These are phyloP conservation scores for Parmelia sp. DNA, from an alignment of 495 filamentous ascomycete genomes.

Conservation along the genomic window DNA sequence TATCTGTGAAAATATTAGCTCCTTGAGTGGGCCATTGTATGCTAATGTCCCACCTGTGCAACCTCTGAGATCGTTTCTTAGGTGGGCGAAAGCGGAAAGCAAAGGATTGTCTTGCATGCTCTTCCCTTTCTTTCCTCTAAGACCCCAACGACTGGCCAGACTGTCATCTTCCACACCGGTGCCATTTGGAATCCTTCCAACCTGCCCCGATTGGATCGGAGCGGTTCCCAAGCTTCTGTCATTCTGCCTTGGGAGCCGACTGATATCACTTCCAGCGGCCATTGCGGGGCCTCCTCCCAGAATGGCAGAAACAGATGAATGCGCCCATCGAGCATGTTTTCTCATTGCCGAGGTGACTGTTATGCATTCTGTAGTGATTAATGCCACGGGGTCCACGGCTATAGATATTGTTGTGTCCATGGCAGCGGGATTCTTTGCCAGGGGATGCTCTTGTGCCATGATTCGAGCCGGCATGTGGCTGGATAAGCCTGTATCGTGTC, in stretches of 20 bases:
- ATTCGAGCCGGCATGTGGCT: constrained; percentile 1
- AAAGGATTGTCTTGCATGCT: constrained; percentile 98
- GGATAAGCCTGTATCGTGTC: not conserved
- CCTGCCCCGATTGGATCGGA: not conserved
- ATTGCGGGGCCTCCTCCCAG: constrained; percentile 63
- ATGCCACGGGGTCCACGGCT: constrained; percentile 85
- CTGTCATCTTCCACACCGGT: constrained; percentile 45
- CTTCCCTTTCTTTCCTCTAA: constrained; percentile 94
- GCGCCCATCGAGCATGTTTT: constrained; percentile 93
- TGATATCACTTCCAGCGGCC: constrained; percentile 12
- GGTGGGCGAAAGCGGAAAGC: constrained; percentile 86
- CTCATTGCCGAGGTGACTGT: constrained; percentile 96
- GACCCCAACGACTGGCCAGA: constrained; percentile 69
- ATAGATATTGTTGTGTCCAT: constrained; percentile 47
- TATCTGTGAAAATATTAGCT: constrained; percentile 50
- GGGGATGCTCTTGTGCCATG: constrained; percentile 2
- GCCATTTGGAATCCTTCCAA: constrained; percentile 10
- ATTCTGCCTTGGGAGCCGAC: constrained; percentile 12
- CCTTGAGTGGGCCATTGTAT: not conserved
- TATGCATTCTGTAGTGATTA: constrained; percentile 98
- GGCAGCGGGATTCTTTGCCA: not conserved
- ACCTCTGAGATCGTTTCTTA: constrained; percentile 82
- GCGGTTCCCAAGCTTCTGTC: constrained; percentile 1
- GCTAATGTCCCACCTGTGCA: constrained; percentile 59
- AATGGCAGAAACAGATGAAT: constrained; percentile 94